A percentile compares a stretch with the other conserved stretches of the same genome.
These are phyloP conservation scores for Sporobolomyces pararoseus DNA, from an alignment of 768 basidiomycete species.

Conservation along the genomic window DNA sequence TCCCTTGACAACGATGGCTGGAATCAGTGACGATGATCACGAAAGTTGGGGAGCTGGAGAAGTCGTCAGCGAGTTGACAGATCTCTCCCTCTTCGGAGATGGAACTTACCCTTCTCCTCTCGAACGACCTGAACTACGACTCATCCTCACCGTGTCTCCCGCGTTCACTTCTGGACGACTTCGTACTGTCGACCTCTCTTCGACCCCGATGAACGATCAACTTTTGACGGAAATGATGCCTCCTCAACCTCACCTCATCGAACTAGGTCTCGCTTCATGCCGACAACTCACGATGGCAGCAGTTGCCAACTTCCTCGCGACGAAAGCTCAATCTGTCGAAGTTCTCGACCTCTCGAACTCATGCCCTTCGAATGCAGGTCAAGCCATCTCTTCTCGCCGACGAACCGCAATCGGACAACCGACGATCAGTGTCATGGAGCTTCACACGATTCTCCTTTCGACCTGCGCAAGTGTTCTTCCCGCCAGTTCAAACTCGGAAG, in stretches of 20 bases:
- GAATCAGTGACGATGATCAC: conserved; percentile 19
- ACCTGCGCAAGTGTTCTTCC: conserved; percentile 43
- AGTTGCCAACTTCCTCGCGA: conserved; percentile 65
- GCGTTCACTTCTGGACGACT: conserved; percentile 72
- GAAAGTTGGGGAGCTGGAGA: conserved; percentile 38
- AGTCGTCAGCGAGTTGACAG: conserved; percentile 53
- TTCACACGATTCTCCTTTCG: conserved; percentile 64
- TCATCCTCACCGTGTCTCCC: conserved; percentile 69
- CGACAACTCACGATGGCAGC: conserved; percentile 63
- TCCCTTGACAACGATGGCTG: conserved; percentile 38
- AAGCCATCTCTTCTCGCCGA: conserved; percentile 56
- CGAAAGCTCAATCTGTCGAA: conserved; percentile 72
- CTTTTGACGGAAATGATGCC: conserved; percentile 57
- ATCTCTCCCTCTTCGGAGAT: conserved; percentile 87
- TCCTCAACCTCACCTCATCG: conserved; percentile 69
- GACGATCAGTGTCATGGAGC: conserved; percentile 48
- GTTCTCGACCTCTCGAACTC: conserved; percentile 75
- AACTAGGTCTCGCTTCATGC: conserved; percentile 85
- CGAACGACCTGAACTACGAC: conserved; percentile 60
- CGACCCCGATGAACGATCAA: conserved; percentile 64
- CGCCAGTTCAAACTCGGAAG: conserved; percentile 40
- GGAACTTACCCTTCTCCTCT: conserved; percentile 74
- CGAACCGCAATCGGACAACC: conserved; percentile 60
- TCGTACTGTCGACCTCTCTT: conserved; percentile 85
- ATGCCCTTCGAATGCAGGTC: conserved; percentile 60